Conservation (phyloP, 768 basidiomycete species). For the Hypholoma fasciculare region DNA sequence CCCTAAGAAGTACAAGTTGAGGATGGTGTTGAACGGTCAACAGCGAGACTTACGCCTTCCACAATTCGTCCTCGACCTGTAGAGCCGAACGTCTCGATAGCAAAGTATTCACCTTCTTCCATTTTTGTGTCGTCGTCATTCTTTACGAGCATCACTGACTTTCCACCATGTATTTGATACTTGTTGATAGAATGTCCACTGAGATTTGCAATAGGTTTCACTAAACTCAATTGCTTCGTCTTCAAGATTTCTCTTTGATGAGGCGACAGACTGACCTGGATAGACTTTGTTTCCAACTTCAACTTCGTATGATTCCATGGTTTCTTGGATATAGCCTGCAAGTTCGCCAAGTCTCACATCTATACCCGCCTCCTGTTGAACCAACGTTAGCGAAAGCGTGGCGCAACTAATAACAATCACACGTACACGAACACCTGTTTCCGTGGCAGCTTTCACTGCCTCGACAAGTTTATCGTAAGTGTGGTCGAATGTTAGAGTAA, state of each 20-base stretch:
- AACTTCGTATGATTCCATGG: slow-evolving; percentile 99
- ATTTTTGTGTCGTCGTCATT: slow-evolving; percentile 92
- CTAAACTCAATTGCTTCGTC: slow-evolving; percentile 36
- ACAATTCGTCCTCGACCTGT: slow-evolving; percentile 89
- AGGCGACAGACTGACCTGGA: slow-evolving; percentile 54
- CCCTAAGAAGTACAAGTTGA: slow-evolving; percentile 49
- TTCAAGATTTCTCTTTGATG: neutral
- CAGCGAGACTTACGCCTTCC: slow-evolving; percentile 57
- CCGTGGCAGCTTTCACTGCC: slow-evolving; percentile 92
- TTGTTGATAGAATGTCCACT: slow-evolving; percentile 92
- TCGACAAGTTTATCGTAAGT: slow-evolving; percentile 88
- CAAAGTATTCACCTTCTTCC: slow-evolving; percentile 99
- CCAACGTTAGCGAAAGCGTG: neutral
- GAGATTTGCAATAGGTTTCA: slow-evolving; percentile 92
- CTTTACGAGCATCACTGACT: slow-evolving; percentile 88
- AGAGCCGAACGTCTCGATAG: slow-evolving; percentile 98
- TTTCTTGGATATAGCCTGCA: slow-evolving; percentile 91
- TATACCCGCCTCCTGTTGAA: slow-evolving; percentile 86
- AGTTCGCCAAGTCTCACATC: slow-evolving; percentile 93
- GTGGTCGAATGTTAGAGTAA: slow-evolving; percentile 87
- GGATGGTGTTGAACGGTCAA: neutral
- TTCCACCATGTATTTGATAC: slow-evolving; percentile 93
- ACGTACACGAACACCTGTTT: slow-evolving; percentile 82
- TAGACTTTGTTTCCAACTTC: slow-evolving; percentile 83
- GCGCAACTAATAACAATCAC: neutral